These are phyloP conservation scores for Mitragyna speciosa DNA, from an alignment of 257 asterid species.

Conservation along the genomic window DNA sequence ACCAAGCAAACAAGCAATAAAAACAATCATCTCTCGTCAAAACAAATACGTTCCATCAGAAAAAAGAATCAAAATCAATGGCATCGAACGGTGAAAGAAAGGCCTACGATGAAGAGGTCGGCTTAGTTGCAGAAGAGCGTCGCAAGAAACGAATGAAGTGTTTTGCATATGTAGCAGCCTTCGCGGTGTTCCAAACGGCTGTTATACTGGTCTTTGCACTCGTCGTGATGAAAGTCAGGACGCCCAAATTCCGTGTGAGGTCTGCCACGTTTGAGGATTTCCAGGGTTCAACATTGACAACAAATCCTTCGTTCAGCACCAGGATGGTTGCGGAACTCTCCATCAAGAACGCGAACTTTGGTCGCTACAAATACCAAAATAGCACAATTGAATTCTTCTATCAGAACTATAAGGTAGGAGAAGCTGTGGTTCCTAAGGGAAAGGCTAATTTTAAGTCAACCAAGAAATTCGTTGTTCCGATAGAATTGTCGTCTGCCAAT, in stretches of 20 bases:
- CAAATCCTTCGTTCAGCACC: slow-evolving; percentile 22
- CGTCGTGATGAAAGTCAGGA: slow-evolving; percentile 30
- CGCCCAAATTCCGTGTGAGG: slow-evolving; percentile 35
- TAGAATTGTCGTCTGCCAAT: slow-evolving; percentile 21
- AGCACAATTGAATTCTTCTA: slow-evolving; percentile 33
- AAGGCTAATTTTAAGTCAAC: slow-evolving; percentile 25
- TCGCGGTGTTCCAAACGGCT: slow-evolving; percentile 29
- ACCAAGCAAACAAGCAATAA: background rate
- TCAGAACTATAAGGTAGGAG: slow-evolving; percentile 27
- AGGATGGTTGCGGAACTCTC: slow-evolving; percentile 28
- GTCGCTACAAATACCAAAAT: slow-evolving; percentile 34
- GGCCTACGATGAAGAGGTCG: too few species aligned
- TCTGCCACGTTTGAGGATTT: slow-evolving; percentile 12
- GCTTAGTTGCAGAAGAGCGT: too few species aligned
- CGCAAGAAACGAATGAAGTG: slow-evolving; percentile 32
- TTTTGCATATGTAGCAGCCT: slow-evolving; percentile 23
- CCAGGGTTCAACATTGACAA: background rate
- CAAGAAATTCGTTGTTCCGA: slow-evolving; percentile 18
- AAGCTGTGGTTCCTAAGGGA: slow-evolving; percentile 14
- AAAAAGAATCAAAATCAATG: background rate
- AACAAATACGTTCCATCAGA: background rate
- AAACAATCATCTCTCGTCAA: background rate
- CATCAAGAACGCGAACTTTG: slow-evolving; percentile 43
- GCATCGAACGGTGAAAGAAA: too few species aligned
- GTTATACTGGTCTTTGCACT: slow-evolving; percentile 27